These are phyloP conservation scores for Limonium bicolor DNA, from an alignment of 148 eudicot genomes.

Conservation along the genomic window DNA sequence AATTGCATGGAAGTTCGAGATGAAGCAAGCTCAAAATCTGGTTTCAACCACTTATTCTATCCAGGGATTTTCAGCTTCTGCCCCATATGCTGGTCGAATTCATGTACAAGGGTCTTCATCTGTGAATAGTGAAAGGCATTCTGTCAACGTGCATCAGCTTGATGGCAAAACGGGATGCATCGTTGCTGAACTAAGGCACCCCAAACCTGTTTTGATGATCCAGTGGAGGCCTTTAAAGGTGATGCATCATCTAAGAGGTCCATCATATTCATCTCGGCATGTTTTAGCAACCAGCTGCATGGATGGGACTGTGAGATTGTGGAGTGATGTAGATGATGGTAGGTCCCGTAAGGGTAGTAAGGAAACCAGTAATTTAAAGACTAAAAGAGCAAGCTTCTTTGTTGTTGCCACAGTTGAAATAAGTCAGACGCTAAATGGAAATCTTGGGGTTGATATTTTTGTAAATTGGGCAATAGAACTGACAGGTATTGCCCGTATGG, in stretches of 20 bases:
- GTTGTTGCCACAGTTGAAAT: slow-evolving; percentile 69
- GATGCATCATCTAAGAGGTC: slow-evolving; percentile 17
- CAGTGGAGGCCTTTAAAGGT: slow-evolving; percentile 84
- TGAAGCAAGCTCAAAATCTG: slow-evolving; percentile 48
- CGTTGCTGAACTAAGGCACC: slow-evolving; percentile 56
- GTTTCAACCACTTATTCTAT: slow-evolving; percentile 73
- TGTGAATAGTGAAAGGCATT: slow-evolving; percentile 14
- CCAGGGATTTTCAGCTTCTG: slow-evolving; percentile 57
- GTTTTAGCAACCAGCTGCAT: slow-evolving; percentile 63
- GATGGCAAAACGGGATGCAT: slow-evolving; percentile 32
- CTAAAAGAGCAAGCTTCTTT: slow-evolving; percentile 33
- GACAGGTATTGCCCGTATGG: slow-evolving; percentile 27
- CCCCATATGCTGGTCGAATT: slow-evolving; percentile 19
- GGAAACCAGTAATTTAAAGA: slow-evolving; percentile 35
- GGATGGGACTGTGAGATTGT: slow-evolving; percentile 87
- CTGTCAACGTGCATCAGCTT: slow-evolving; percentile 35
- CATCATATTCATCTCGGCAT: slow-evolving; percentile 25
- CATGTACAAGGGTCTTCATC: slow-evolving; percentile 18
- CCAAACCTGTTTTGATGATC: slow-evolving; percentile 60
- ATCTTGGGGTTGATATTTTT: slow-evolving; percentile 50
- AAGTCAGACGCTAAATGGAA: slow-evolving; percentile 55
- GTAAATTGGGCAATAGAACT: slow-evolving; percentile 71
- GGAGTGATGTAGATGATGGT: slow-evolving; percentile 82
- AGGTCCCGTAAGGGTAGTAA: slow-evolving; percentile 40
- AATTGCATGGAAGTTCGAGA: slow-evolving; percentile 71